Percentiles rank a stretch among this genome's conserved stretches.
These are phyloP conservation scores for Diaporthe sp. DNA, from an alignment of 2,329 filamentous ascomycete species.

Conservation along the genomic window DNA sequence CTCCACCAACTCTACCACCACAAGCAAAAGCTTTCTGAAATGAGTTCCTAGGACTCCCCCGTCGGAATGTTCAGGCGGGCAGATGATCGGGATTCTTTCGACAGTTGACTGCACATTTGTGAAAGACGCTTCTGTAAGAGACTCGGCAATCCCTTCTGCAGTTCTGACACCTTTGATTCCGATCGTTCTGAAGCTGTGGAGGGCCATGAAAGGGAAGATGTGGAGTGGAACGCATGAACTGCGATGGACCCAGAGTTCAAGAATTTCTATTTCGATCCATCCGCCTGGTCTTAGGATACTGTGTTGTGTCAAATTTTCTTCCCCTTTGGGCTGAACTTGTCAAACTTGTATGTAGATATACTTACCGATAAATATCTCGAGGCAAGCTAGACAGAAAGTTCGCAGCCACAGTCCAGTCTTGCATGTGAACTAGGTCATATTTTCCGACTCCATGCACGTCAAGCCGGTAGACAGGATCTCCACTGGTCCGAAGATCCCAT, in stretches of 20 bases:
- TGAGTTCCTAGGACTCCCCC: too few relatives aligned
- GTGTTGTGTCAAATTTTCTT: not conserved
- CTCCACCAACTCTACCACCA: not conserved
- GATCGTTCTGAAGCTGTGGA: rapidly evolving
- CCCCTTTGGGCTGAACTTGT: too few relatives aligned
- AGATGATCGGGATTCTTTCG: not conserved
- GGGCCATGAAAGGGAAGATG: not conserved
- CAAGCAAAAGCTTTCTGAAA: not conserved
- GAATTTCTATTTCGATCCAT: not conserved
- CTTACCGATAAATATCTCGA: not conserved
- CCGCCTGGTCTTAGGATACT: not conserved
- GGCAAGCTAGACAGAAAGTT: not conserved
- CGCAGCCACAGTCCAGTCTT: not conserved
- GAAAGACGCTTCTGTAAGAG: too few relatives aligned
- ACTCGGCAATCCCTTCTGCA: not conserved
- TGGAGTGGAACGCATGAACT: not conserved
- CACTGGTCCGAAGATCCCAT: too few relatives aligned
- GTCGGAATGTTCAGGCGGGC: not conserved
- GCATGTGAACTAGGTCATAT: not conserved
- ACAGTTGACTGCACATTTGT: too few relatives aligned
- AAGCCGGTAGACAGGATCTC: too few relatives aligned
- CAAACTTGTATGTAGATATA: too few relatives aligned
- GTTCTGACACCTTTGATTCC: not conserved
- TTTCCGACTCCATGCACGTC: not conserved
- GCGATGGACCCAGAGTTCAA: not conserved